Conservation (phyloP, 116 monocot species). For the Cymodocea nodosa region DNA sequence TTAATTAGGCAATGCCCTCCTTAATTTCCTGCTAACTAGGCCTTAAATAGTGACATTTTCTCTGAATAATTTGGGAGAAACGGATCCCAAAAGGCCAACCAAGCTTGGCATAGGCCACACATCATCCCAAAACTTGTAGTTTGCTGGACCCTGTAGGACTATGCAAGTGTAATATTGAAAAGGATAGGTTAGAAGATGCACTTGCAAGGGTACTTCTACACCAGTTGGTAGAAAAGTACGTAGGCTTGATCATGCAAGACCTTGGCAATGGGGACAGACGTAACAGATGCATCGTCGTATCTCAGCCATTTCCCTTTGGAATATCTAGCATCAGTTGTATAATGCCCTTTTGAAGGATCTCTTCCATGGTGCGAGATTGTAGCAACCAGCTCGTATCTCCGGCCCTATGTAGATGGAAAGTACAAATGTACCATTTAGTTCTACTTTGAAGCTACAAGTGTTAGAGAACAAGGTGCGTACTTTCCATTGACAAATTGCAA, state of each 20-base stretch:
- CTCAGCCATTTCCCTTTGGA: conserved; percentile 60
- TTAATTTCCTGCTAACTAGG: no score
- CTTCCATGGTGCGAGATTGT: conserved; percentile 82
- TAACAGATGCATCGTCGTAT: conserved; percentile 65
- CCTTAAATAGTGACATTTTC: background rate
- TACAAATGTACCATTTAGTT: no score
- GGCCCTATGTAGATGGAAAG: conserved; percentile 21
- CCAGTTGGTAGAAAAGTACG: conserved; percentile 74
- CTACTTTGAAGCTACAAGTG: no score
- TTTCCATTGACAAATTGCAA: no score
- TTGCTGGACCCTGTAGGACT: no score
- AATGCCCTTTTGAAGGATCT: conserved; percentile 72
- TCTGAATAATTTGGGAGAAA: background rate
- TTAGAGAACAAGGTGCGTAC: no score
- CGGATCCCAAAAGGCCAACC: background rate
- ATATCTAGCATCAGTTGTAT: conserved; percentile 54
- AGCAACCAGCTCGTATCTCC: conserved; percentile 68
- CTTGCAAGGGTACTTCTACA: conserved; percentile 8
- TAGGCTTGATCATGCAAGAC: conserved; percentile 84
- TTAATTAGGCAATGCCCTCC: no score
- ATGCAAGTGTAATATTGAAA: no score
- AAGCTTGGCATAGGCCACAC: background rate
- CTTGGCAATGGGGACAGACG: conserved; percentile 19
- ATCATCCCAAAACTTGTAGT: no score
- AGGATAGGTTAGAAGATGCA: background rate